Evolutionary conservation across 345 rosid species (phyloP).

Genomic region (Gossypium bickii): DNA sequence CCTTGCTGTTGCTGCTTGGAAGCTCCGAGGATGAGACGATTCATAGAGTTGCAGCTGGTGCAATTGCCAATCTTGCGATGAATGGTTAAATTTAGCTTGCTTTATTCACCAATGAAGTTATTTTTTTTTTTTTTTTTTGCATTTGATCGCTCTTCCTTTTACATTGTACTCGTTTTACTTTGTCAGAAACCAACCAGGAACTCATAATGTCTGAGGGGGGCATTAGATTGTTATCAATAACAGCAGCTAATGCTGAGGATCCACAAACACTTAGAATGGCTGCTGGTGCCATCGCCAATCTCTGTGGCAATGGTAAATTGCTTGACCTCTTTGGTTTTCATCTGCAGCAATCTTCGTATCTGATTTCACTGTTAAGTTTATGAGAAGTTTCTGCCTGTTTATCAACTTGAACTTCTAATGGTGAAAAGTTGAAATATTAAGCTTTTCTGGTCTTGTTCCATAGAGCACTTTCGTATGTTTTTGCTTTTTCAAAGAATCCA

Average conservation of each 20-base stretch:
- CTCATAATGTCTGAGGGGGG: slow-evolving; percentile 96
- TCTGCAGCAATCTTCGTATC: not conserved
- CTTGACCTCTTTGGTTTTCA: slow-evolving; percentile 7
- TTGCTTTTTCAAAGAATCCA: no score
- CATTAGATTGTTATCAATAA: slow-evolving; percentile 60
- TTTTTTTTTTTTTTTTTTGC: not conserved
- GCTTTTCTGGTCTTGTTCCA: not conserved
- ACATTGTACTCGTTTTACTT: not conserved
- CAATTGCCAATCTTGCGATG: slow-evolving; percentile 99
- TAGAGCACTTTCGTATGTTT: not conserved
- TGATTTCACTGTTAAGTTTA: not conserved
- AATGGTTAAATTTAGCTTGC: slow-evolving; percentile 48
- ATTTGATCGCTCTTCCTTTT: not conserved
- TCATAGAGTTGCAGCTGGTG: slow-evolving; percentile 98
- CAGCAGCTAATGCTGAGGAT: slow-evolving; percentile 86
- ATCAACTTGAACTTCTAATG: not conserved
- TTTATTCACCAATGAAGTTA: not conserved
- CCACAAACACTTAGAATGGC: slow-evolving; percentile 98
- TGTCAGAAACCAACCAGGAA: slow-evolving; percentile 89
- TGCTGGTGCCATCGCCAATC: slow-evolving; percentile 98
- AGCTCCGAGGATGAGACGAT: slow-evolving; percentile 85
- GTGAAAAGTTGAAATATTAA: not conserved
- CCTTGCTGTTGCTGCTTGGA: slow-evolving; percentile 75
- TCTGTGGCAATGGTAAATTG: slow-evolving; percentile 89
- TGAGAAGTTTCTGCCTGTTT: not conserved